These are phyloP conservation scores for Pyrus hybrid DNA, from an alignment of 331 rosid genomes.

Conservation along the genomic window DNA sequence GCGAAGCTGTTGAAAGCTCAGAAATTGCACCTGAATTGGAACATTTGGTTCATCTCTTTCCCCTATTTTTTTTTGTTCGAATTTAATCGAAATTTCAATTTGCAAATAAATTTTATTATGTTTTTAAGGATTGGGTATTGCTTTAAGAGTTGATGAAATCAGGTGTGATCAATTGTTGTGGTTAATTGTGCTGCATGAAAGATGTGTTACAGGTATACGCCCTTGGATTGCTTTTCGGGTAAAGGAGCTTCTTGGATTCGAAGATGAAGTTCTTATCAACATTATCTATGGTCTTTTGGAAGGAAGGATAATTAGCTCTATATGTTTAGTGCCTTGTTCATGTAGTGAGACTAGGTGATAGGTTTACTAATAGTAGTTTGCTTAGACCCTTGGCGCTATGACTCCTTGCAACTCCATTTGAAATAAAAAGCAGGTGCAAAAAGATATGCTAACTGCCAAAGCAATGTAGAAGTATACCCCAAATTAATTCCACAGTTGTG, in stretches of 20 bases:
- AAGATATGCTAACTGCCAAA: no score
- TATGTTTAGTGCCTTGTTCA: not conserved
- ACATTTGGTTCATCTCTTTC: constrained; percentile 58
- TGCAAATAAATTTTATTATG: not conserved
- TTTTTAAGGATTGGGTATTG: not conserved
- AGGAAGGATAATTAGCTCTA: constrained; percentile 48
- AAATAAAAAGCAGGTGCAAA: no score
- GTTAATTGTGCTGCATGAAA: constrained; percentile 15
- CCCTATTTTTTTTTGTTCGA: not conserved
- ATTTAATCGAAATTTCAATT: not conserved
- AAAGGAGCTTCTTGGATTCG: constrained; percentile 90
- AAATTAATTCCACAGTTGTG: no score
- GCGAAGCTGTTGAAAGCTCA: constrained; percentile 89
- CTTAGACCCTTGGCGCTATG: no score
- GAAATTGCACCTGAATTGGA: constrained; percentile 84
- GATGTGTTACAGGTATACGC: constrained; percentile 55
- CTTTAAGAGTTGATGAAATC: not conserved
- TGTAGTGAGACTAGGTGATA: not conserved
- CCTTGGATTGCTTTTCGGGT: constrained; percentile 91
- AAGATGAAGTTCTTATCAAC: constrained; percentile 97
- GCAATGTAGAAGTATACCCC: no score
- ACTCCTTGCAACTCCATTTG: no score
- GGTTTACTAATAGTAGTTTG: no score
- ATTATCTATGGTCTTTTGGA: constrained; percentile 87
- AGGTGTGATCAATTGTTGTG: not conserved